These are phyloP conservation scores for Boletus eberwhitei DNA, from an alignment of 768 basidiomycete genomes.

Conservation along the genomic window DNA sequence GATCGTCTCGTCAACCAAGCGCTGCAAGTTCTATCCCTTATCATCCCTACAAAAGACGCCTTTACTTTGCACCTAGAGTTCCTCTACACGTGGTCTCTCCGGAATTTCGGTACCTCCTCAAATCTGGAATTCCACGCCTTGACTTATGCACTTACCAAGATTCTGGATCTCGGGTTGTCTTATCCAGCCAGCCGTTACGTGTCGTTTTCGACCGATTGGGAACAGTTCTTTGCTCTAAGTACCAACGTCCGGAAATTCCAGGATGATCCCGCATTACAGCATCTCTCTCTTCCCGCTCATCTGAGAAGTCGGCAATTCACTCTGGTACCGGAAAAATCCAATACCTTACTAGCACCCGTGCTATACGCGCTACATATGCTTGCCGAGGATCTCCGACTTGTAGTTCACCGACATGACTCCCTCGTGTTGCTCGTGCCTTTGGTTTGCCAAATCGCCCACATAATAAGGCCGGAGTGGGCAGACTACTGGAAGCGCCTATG, in stretches of 20 bases:
- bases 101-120: slow-evolving; percentile 40
- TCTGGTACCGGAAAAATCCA: slow-evolving; percentile 32
- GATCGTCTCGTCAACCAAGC: slow-evolving; percentile 56
- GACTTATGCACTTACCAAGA: slow-evolving; percentile 44
- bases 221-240: slow-evolving; percentile 40
- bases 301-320: slow-evolving; percentile 27
- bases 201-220: slow-evolving; percentile 41
- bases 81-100: slow-evolving; percentile 53
- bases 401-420: slow-evolving; percentile 51
- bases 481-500: slow-evolving; percentile 90
- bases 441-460: slow-evolving; percentile 57
- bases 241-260: slow-evolving; percentile 45
- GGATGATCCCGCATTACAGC: slow-evolving; percentile 57
- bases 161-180: slow-evolving; percentile 41
- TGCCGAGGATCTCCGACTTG: slow-evolving; percentile 64
- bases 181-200: slow-evolving; percentile 13
- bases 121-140: slow-evolving; percentile 59
- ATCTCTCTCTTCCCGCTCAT: slow-evolving; percentile 38
- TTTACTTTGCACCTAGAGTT: slow-evolving; percentile 56
- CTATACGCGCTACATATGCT: slow-evolving; percentile 78
- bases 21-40: slow-evolving; percentile 59
- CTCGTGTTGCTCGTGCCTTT: slow-evolving; percentile 58
- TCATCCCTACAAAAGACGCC: slow-evolving; percentile 53
- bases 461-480: slow-evolving; percentile 80
- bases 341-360: slow-evolving; percentile 51